These are phyloP conservation scores for Colletotrichum euphorbiae DNA, from an alignment of 2,329 filamentous ascomycete genomes.

Conservation along the genomic window DNA sequence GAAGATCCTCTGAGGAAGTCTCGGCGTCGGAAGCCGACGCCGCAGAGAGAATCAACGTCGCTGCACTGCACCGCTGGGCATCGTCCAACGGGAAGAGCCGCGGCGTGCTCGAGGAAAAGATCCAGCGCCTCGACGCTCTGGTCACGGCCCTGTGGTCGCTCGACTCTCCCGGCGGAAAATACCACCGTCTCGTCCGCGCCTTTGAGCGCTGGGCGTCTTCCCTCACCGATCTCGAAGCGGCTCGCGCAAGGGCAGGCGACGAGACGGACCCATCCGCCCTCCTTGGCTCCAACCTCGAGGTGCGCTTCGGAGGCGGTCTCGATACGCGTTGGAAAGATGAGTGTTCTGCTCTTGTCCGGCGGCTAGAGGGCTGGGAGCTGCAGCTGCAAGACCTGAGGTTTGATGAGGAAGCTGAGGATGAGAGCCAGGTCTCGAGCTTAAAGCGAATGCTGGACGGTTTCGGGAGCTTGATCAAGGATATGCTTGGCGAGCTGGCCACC, in stretches of 20 bases:
- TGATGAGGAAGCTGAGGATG: slow-evolving; percentile 24
- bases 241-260: slow-evolving; percentile 53
- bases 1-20: slow-evolving; percentile 49
- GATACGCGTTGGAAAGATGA: slow-evolving; percentile 71
- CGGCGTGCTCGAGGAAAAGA: slow-evolving; percentile 61
- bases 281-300: slow-evolving; percentile 50
- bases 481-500: slow-evolving; percentile 70
- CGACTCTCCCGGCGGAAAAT: slow-evolving; percentile 66
- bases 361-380: slow-evolving; percentile 65
- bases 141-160: slow-evolving; percentile 69
- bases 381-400: slow-evolving; percentile 58
- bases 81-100: slow-evolving; percentile 44
- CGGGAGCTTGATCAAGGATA: slow-evolving; percentile 63
- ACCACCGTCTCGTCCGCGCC: slow-evolving; percentile 63
- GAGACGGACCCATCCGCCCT: slow-evolving; percentile 44
- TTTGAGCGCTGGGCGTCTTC: slow-evolving; percentile 71
- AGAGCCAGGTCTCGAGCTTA: slow-evolving; percentile 53
- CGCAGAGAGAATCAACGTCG: slow-evolving; percentile 62
- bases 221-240: slow-evolving; percentile 59
- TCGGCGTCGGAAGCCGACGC: slow-evolving; percentile 54
- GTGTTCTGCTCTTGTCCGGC: slow-evolving; percentile 61
- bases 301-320: slow-evolving; percentile 66
- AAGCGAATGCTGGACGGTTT: slow-evolving; percentile 61
- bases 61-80: slow-evolving; percentile 65
- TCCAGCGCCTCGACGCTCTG: slow-evolving; percentile 68